Evolutionary conservation across 768 basidiomycete species (phyloP), one percentile per base, ranked within the genome.

Genomic region (Termitomyces sp.): DNA sequence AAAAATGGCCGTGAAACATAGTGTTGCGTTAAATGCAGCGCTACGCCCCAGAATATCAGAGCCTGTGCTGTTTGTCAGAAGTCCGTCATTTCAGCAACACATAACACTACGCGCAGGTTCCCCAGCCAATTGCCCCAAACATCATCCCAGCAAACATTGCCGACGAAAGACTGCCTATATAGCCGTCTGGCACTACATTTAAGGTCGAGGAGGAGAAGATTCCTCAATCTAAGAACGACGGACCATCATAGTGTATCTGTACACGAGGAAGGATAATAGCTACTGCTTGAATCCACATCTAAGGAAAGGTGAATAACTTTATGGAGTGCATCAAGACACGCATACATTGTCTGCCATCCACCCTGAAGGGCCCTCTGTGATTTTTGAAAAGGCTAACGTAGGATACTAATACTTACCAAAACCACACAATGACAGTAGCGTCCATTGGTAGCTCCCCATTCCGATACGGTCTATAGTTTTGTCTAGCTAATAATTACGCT

Each of bases 71-170:
- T 53, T 37, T 46, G 54, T 46, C 19, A 44, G 50, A 19, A 41
- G 19, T 40, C 41, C 2, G 42, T 38, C 44, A 30, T n/a, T 26
- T 14, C 19, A 21, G 19, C 15, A n/a, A 35, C 23, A 40, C 3
- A 28, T 28, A 2, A n/a, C 23, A 14, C 3, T 12, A 73, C 83
- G 52, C 63, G 87, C 91, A 94, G 23, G 90, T 86, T 55, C 95
- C 95, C 94, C 95, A 94, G 4, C 88, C 90, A 9, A 94, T 72
- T 1, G 91, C 89, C 1, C 95, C 92, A 50, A 97, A 67, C 94
- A 98, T 97, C 96, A 98, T 98, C n/a, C 96, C 92, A 11, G 81
- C 85, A 66, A 94, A 94, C 82, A 92, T 94, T 3, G 89, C 85
- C 3, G 93, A 91, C 0, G 94, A 95, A 14, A 98, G 72, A 1